Evolutionary conservation across 139 green algal genomes (phyloP).

Genomic region (Marvania coccoides): DNA sequence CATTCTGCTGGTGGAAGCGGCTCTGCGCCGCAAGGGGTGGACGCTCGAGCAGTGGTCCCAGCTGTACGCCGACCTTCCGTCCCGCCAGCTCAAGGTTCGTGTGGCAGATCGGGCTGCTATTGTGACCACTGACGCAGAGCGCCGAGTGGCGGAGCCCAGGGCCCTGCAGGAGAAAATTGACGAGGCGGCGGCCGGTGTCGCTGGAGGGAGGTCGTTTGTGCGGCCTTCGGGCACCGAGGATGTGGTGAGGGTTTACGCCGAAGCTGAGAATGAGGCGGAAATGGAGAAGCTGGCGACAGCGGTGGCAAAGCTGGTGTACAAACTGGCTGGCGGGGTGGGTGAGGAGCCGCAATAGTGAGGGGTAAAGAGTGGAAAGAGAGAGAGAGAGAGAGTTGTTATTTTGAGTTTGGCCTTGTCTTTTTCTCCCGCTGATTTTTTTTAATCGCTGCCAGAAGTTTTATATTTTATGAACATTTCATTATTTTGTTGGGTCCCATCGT

Average conservation of each 20-base stretch:
- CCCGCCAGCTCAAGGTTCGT: slow-evolving; percentile 66
- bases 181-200: slow-evolving; percentile 25
- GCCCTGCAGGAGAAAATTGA: slow-evolving; percentile 71
- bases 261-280: slow-evolving; percentile 62
- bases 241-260: slow-evolving; percentile 92
- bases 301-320: slow-evolving; percentile 44
- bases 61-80: slow-evolving; percentile 87
- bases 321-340: slow-evolving; percentile 35
- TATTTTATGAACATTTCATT: no score
- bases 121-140: slow-evolving; percentile 68
- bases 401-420: no score
- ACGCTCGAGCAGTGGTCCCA: slow-evolving; percentile 62
- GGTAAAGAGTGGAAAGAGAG: neutral
- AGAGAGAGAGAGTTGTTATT: no score
- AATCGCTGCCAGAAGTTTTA: no score
- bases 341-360: neutral
- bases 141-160: slow-evolving; percentile 43
- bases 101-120: slow-evolving; percentile 71
- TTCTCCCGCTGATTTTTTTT: no score
- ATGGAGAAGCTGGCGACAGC: slow-evolving; percentile 65
- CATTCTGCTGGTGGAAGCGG: slow-evolving; percentile 83
- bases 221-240: slow-evolving; percentile 94
- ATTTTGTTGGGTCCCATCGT: no score
- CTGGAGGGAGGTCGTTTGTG: slow-evolving; percentile 74
- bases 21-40: slow-evolving; percentile 58